Percentiles rank a stretch among this genome's conserved stretches.
phyloP scores from a whole-genome alignment of 2,329 filamentous ascomycete genomes.

The Aureobasidium uvarum region DNA sequence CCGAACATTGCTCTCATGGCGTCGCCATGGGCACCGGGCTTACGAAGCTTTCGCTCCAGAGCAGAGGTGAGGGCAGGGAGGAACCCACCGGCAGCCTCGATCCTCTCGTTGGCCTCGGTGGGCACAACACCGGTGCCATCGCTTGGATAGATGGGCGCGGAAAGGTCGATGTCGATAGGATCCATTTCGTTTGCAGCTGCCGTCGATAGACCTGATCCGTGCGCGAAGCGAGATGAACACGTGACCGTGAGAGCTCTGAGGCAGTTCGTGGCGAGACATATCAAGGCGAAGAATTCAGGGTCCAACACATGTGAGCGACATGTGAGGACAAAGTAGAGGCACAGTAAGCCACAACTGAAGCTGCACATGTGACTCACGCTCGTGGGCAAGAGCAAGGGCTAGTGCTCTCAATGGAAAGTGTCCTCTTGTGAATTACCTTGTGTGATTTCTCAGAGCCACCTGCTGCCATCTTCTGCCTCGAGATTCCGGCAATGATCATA shows the following conservation, averaged over 20 bases:
- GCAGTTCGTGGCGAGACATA: neutral
- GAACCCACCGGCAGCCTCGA: neutral
- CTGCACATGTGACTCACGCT: neutral
- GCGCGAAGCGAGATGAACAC: neutral
- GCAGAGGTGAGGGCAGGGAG: neutral
- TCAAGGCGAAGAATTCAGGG: neutral
- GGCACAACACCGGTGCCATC: constrained; percentile 1
- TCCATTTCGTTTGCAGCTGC: neutral
- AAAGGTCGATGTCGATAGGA: neutral
- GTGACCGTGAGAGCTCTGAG: neutral
- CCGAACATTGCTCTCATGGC: constrained; percentile 1
- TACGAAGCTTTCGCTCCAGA: neutral
- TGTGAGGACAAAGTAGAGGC: neutral
- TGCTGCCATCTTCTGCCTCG: neutral
- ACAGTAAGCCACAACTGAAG: neutral
- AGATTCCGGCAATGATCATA: neutral
- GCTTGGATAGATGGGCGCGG: neutral
- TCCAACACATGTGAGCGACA: neutral
- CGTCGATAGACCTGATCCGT: neutral
- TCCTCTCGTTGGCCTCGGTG: neutral
- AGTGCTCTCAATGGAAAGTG: neutral
- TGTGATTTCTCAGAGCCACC: neutral
- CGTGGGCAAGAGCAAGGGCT: too few relatives aligned
- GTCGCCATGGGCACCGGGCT: neutral
- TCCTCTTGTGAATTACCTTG: neutral